These are phyloP conservation scores for Suillus sp. DNA, from an alignment of 768 basidiomycete genomes.

Conservation along the genomic window DNA sequence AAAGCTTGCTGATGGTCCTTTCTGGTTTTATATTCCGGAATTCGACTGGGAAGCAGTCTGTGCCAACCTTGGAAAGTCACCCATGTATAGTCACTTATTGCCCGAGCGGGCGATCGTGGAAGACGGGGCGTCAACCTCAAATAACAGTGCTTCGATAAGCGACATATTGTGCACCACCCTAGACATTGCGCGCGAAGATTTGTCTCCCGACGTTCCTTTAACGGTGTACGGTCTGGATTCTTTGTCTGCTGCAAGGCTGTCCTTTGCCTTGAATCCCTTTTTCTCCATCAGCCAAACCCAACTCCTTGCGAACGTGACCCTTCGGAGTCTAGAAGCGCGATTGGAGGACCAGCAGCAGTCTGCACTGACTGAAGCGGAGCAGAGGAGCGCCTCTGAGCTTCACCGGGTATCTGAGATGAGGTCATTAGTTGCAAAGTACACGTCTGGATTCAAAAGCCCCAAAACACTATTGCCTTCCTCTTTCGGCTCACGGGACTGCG, in stretches of 20 bases:
- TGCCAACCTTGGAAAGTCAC: conserved; percentile 23
- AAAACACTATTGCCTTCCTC: background rate
- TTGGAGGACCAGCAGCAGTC: background rate
- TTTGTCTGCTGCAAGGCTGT: conserved; percentile 40
- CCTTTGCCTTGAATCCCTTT: conserved; percentile 33
- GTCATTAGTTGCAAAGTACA: background rate
- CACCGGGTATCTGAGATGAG: background rate
- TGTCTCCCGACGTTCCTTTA: conserved; percentile 40
- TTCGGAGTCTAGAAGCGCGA: background rate
- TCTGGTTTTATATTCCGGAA: conserved; percentile 36
- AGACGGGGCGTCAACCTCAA: conserved; percentile 10
- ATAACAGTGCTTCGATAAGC: conserved; percentile 15
- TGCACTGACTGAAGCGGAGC: background rate
- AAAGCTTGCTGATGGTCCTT: conserved; percentile 26
- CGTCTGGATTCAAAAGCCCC: conserved; percentile 2
- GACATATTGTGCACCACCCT: conserved; percentile 25
- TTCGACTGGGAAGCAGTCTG: conserved; percentile 34
- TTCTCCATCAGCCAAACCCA: conserved; percentile 1
- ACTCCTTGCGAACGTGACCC: conserved; percentile 2
- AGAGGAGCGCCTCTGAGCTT: background rate
- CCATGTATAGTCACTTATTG: conserved; percentile 26
- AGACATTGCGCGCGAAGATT: conserved; percentile 37
- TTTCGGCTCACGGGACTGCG: background rate
- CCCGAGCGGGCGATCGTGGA: conserved; percentile 11
- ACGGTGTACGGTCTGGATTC: conserved; percentile 47